Evolutionary conservation across 2,329 filamentous ascomycete species (phyloP).

Genomic region (Aphanocladium album): DNA sequence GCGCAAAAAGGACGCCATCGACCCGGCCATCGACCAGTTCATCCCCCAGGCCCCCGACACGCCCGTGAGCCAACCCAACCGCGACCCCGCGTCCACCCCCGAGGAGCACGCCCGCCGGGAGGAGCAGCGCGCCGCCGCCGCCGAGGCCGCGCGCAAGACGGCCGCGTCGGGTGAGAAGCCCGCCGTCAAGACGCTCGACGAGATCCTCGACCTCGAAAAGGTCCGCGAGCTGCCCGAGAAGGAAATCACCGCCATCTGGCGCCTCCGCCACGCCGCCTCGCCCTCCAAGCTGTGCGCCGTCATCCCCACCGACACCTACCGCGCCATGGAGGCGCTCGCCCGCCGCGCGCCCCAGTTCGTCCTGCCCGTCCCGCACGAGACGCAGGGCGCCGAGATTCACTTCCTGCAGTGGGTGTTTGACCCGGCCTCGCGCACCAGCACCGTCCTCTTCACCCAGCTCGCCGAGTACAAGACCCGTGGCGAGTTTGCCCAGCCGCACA

Average conservation of each 20-base stretch:
- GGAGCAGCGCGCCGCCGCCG: slow-evolving; percentile 7
- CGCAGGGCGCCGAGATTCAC: slow-evolving; percentile 80
- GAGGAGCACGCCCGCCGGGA: slow-evolving; percentile 13
- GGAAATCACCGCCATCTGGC: slow-evolving; percentile 87
- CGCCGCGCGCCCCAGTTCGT: slow-evolving; percentile 81
- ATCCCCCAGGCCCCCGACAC: slow-evolving; percentile 31
- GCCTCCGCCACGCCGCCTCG: slow-evolving; percentile 73
- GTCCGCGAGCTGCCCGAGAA: slow-evolving; percentile 65
- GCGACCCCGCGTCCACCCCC: slow-evolving; percentile 27
- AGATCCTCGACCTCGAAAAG: slow-evolving; percentile 73
- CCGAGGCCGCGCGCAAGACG: slow-evolving; percentile 15
- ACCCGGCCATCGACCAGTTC: slow-evolving; percentile 31
- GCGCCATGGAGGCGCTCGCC: slow-evolving; percentile 65
- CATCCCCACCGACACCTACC: slow-evolving; percentile 70
- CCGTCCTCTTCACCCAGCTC: slow-evolving; percentile 88
- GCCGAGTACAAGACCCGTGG: slow-evolving; percentile 89
- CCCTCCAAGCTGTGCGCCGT: slow-evolving; percentile 76
- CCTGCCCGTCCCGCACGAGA: slow-evolving; percentile 70
- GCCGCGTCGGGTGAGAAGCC: slow-evolving; percentile 22
- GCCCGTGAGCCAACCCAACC: slow-evolving; percentile 32
- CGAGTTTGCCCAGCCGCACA: slow-evolving; percentile 87
- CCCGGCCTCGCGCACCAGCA: slow-evolving; percentile 54
- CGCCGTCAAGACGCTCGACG: slow-evolving; percentile 42
- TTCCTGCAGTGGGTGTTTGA: slow-evolving; percentile 97
- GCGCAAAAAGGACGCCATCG: slow-evolving; percentile 60